These are phyloP conservation scores for Magnolia changhungtana DNA, from an alignment of 164 flowering plant genomes.

Conservation along the genomic window DNA sequence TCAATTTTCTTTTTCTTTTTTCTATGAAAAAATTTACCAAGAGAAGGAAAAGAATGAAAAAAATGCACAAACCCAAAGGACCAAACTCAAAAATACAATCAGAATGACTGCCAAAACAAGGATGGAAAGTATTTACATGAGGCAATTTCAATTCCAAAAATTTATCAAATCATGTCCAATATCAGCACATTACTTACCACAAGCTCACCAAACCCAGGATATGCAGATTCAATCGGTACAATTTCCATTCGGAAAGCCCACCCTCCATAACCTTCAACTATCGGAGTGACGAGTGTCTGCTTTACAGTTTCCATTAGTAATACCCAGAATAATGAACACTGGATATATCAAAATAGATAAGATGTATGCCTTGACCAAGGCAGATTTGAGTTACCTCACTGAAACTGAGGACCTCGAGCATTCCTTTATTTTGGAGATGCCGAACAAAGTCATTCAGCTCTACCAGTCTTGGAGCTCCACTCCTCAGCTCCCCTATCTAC, in stretches of 20 bases:
- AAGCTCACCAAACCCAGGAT: slow-evolving; percentile 98
- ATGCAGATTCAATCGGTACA: slow-evolving; percentile 96
- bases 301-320: slow-evolving; percentile 12
- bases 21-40: not conserved
- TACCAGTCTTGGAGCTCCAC: slow-evolving; percentile 80
- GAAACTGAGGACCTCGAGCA: slow-evolving; percentile 92
- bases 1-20: not conserved
- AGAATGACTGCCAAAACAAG: not conserved
- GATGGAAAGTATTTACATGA: not conserved
- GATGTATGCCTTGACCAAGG: not conserved
- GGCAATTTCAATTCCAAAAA: not conserved
- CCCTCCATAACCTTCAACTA: slow-evolving; percentile 99
- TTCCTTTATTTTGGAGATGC: slow-evolving; percentile 66
- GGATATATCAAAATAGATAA: slow-evolving; percentile 4
- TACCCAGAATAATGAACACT: not conserved
- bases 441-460: slow-evolving; percentile 85
- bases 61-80: not conserved
- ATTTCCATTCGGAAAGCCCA: slow-evolving; percentile 97
- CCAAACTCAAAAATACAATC: not conserved
- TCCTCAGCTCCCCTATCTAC: slow-evolving; percentile 91
- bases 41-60: not conserved
- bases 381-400: slow-evolving; percentile 62
- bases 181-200: slow-evolving; percentile 62
- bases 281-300: slow-evolving; percentile 94
- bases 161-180: not conserved